phyloP scores from a whole-genome alignment of 1,139 yeast genomes.

The Magnusiomyces tetraspermus region DNA sequence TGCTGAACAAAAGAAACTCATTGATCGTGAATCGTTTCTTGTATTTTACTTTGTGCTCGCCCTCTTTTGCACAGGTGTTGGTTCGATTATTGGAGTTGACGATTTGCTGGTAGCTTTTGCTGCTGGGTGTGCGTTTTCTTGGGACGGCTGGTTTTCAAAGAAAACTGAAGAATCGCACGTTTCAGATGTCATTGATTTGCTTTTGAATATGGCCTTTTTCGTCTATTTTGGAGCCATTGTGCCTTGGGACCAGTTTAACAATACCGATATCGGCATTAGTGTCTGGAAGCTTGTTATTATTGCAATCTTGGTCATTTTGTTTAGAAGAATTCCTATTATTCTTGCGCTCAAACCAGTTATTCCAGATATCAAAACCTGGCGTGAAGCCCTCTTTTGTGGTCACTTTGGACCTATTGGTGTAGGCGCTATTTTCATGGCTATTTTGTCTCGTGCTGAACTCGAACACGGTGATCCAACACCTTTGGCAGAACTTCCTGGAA shows the following conservation, averaged over 20 bases:
- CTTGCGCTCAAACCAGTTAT: conserved; percentile 65
- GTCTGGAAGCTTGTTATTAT: conserved; percentile 79
- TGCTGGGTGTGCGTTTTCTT: conserved; percentile 92
- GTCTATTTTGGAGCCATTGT: conserved; percentile 90
- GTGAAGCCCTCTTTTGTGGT: conserved; percentile 92
- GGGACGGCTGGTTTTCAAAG: conserved; percentile 90
- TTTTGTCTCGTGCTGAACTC: conserved; percentile 70
- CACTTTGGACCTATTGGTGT: conserved; percentile 99
- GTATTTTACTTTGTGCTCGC: conserved; percentile 85
- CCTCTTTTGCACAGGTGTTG: conserved; percentile 84
- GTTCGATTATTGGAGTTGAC: conserved; percentile 85
- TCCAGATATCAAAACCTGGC: conserved; percentile 92
- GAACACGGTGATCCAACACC: conserved; percentile 63
- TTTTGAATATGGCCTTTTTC: conserved; percentile 67
- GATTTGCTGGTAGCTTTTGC: conserved; percentile 88
- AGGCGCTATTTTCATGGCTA: conserved; percentile 88
- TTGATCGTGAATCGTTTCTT: conserved; percentile 88
- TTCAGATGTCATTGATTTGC: conserved; percentile 80
- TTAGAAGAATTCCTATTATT: conserved; percentile 85
- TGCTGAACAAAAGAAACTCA: conserved; percentile 65
- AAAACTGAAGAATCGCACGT: conserved; percentile 89
- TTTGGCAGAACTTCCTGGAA: conserved; percentile 43
- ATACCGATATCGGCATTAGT: conserved; percentile 52
- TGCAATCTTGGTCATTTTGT: conserved; percentile 72
- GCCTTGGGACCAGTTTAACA: conserved; percentile 84